Base-by-base conservation (phyloP, 257 asterid genomes). In the Cordia subcordata region DNA sequence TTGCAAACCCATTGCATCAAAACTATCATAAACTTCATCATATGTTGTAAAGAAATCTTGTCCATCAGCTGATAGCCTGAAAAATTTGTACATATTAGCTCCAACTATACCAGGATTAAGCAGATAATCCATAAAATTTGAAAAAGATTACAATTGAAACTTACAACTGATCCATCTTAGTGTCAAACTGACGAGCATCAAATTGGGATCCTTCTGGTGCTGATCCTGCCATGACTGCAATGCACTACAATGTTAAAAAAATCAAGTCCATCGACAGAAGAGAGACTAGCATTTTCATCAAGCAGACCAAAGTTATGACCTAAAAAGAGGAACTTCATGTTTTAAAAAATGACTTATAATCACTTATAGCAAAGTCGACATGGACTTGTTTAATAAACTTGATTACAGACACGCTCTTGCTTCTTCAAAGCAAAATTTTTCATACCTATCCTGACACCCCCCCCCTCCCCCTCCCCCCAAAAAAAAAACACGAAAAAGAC, bases 171-270 rank as follows among this genome's bases (percentile, higher is more conserved):
- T 53, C 76, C 95, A 89, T 85, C 81, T 68, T 82, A 0, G 87
- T 50, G 55, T 86, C 94, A 38, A 8, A 86, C 63, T 86, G 89
- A 35, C 73, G 78, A 32, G 83, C 61, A 79, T 86, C 95, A 68
- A 82, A 86, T 38, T 82, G 88, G 0, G 88, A 67, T 65, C 88
- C 95, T 69, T 84, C 95, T n/a, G 75, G 72, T 68, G 85, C 88
- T 67, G 68, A 61, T 40, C 85, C 87, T 77, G 86, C 87, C 94
- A 89, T 86, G 59, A 60, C 86, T 84, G 80, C 58, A 74, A n/a
- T 66, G 20, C 14, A 42, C 4, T 27, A 15, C 5, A 47, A 45
- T 40, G 60, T 68, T 61, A 65, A n/a, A 10, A 53, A 50, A 12
- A 53, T 33, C 39, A 14, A 37, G 33, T 14, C 10, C n/a, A 17